Evolutionary conservation across 306 rosid genomes (phyloP).

Genomic region (Argentina anserina): DNA sequence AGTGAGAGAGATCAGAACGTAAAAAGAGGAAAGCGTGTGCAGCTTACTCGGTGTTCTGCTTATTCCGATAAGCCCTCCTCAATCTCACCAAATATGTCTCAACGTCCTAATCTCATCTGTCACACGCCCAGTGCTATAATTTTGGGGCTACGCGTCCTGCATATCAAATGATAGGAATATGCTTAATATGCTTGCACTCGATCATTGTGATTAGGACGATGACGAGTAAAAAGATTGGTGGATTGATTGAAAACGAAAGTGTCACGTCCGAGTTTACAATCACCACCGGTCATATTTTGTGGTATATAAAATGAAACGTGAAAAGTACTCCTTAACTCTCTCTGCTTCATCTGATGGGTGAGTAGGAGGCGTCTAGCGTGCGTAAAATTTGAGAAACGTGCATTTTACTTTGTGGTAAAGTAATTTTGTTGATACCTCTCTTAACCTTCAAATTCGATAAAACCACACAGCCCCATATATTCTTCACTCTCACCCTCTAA

Average conservation of each 20-base stretch:
- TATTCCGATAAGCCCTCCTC: background rate
- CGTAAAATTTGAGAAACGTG: background rate
- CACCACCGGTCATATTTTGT: background rate
- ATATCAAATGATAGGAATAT: background rate
- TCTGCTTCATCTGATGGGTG: background rate
- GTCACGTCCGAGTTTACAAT: background rate
- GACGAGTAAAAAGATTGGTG: background rate
- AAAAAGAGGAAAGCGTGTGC: background rate
- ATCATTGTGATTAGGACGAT: background rate
- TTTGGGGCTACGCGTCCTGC: background rate
- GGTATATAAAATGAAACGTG: background rate
- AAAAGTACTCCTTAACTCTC: background rate
- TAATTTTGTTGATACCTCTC: background rate
- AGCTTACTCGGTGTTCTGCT: background rate
- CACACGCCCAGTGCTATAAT: background rate
- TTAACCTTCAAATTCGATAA: background rate
- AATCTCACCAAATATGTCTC: background rate
- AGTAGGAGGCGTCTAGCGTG: background rate
- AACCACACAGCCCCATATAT: background rate
- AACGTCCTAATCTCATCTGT: background rate
- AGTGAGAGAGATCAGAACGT: background rate
- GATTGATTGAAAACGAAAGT: background rate
- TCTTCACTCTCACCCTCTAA: slow-evolving; percentile 4
- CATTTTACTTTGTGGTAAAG: background rate
- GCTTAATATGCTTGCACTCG: background rate